A percentile compares a stretch with the other conserved stretches of the same genome.
Evolutionary conservation across 495 filamentous ascomycete genomes (phyloP).

Genomic region (Peziza echinospora): DNA sequence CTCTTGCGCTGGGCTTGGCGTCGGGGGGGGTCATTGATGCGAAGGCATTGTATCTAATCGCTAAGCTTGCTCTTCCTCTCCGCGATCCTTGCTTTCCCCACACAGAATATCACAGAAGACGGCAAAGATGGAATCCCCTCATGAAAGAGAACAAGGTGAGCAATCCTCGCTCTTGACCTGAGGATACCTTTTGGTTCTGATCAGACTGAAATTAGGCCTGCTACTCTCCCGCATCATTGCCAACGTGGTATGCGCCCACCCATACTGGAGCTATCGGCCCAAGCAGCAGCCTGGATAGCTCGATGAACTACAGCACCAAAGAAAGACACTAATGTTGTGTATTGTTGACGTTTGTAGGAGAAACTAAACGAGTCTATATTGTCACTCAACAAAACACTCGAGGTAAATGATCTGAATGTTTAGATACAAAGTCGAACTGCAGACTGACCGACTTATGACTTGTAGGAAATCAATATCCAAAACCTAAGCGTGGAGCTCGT

Average conservation of each 20-base stretch:
- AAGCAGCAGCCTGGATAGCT: background rate
- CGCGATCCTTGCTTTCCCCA: too few species aligned
- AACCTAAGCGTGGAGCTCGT: slow-evolving; percentile 98
- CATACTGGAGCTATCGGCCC: slow-evolving; percentile 19
- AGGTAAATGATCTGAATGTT: slow-evolving; percentile 29
- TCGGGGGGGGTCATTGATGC: too few species aligned
- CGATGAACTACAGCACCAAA: background rate
- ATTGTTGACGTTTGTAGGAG: slow-evolving; percentile 37
- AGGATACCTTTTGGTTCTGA: background rate
- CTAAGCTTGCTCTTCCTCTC: too few species aligned
- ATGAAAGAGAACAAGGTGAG: slow-evolving; percentile 71
- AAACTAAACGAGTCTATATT: slow-evolving; percentile 92
- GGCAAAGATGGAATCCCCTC: slow-evolving; percentile 62
- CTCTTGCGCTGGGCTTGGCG: too few species aligned
- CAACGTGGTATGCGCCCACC: slow-evolving; percentile 45
- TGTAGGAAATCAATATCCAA: slow-evolving; percentile 83
- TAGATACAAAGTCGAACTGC: too few species aligned
- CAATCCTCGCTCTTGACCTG: background rate
- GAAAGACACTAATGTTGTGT: background rate
- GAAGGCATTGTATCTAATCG: too few species aligned
- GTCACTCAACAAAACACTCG: slow-evolving; percentile 73
- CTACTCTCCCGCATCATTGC: slow-evolving; percentile 88
- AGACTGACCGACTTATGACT: background rate
- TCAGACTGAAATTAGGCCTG: slow-evolving; percentile 29
- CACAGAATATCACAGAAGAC: too few species aligned